Percentiles rank a stretch among this genome's conserved stretches.
Evolutionary conservation across 1,284 basidiomycete species (phyloP).

Genomic region (Cutaneotrichosporon dermatis): DNA sequence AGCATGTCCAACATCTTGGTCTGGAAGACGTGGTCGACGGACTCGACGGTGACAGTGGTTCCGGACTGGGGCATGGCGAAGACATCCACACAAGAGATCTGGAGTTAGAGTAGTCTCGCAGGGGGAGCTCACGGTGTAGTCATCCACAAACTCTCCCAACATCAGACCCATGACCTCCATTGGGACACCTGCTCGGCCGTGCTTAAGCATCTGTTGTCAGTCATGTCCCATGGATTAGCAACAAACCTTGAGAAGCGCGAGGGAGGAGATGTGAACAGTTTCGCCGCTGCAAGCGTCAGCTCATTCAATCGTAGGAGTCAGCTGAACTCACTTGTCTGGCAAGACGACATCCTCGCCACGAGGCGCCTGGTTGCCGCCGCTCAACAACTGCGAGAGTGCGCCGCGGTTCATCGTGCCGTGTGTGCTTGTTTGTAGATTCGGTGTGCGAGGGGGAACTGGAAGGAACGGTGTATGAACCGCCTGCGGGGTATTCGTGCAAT

Average conservation of each 20-base stretch:
- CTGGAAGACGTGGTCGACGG: constrained; percentile 99
- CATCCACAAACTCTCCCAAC: constrained; percentile 98
- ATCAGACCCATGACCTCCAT: constrained; percentile 99
- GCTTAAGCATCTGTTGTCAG: constrained; percentile 87
- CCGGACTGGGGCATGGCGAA: constrained; percentile 99
- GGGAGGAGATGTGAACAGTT: constrained; percentile 91
- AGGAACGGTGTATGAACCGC: too few relatives aligned
- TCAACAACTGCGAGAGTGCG: constrained; percentile 8
- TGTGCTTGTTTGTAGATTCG: neutral
- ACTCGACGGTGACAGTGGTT: constrained; percentile 97
- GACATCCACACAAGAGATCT: constrained; percentile 84
- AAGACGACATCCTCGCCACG: constrained; percentile 38
- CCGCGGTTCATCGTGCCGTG: constrained; percentile 8
- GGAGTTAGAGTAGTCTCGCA: neutral
- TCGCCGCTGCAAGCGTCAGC: constrained; percentile 57
- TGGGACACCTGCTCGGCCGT: constrained; percentile 95
- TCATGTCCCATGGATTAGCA: neutral
- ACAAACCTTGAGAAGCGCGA: constrained; percentile 81
- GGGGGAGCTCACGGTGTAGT: constrained; percentile 70
- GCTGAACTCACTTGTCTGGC: constrained; percentile 47
- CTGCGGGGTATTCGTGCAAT: neutral
- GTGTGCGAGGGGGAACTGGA: neutral
- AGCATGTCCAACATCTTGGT: constrained; percentile 99
- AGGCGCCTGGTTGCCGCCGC: constrained; percentile 11
- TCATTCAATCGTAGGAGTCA: neutral